Evolutionary conservation across 1,284 basidiomycete genomes (phyloP), one percentile per base, ranked within the genome.

Genomic region (Termitomyces sp.): DNA sequence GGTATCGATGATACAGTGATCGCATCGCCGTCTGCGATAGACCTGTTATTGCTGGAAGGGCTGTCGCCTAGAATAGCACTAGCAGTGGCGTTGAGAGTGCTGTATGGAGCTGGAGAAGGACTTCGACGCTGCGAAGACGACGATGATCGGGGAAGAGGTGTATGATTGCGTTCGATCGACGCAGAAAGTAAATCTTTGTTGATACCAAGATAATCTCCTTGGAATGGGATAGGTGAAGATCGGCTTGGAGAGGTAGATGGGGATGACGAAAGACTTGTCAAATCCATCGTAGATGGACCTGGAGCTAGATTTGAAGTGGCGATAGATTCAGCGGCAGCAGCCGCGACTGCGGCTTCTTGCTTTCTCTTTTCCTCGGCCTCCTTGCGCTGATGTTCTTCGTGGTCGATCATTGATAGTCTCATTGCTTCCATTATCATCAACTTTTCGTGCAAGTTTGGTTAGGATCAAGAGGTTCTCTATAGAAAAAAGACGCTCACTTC

Each of bases 341-440:
- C 68, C 17, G 60, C 65, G 30, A 70, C 70, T 55, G 70, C 58
- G 13, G 49, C 58, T 52, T 59, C 58, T 55, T 57, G 67, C 66
- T 67, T 74, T 72, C 58, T 71, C 73, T 67, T 80, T 73, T 86
- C 82, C 62, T 83, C 84, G 54, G 77, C 79, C 63, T 88, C 81
- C 62, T 82, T 83, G 61, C 80, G 76, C 63, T 90, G 87, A 52
- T 88, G 86, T 61, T 86, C 86, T 69, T 91, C 88, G 61, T 98
- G 94, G 62, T 99, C 96, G 52, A 97, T 70, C 60, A 98, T 76
- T 43, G 94, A 97, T 55, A 98, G 75, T 41, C 96, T 85, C 94
- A 99, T 98, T 1, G 96, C 97, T 73, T 99, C 96, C 92, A 96
- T 95, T 52, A 99, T 79, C 95, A 99, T 98, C 46, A 98, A 74